Evolutionary conservation across 177 flowering plant genomes (phyloP).

Genomic region (Vitis hybrid): DNA sequence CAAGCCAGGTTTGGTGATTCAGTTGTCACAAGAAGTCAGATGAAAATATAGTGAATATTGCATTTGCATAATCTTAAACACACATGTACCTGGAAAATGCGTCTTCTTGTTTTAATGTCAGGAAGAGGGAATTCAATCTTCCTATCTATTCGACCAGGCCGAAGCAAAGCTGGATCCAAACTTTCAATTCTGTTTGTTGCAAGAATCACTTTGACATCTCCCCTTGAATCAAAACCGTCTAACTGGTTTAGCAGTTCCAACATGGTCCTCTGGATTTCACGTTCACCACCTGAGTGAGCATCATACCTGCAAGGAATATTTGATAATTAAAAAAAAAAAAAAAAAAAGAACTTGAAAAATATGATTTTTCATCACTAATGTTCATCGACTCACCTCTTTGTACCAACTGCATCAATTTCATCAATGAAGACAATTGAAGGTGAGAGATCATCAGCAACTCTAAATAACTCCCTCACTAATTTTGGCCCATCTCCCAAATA

Average conservation of each 20-base stretch:
- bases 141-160: constrained; percentile 51
- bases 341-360: not conserved
- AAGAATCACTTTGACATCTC: constrained; percentile 53
- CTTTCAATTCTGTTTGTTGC: constrained; percentile 54
- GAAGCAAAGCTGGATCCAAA: constrained; percentile 52
- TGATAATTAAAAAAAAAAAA: not conserved
- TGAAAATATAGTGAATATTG: not conserved
- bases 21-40: not conserved
- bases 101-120: constrained; percentile 47
- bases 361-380: not conserved
- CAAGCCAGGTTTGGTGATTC: not conserved
- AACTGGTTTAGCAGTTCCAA: constrained; percentile 50
- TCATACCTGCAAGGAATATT: constrained; percentile 32
- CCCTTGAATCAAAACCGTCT: constrained; percentile 65
- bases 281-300: constrained; percentile 57
- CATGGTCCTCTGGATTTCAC: constrained; percentile 61
- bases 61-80: not conserved
- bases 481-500: constrained; percentile 87
- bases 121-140: constrained; percentile 54
- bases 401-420: constrained; percentile 71
- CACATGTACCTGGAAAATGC: constrained; percentile 41
- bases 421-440: constrained; percentile 86
- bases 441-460: constrained; percentile 77
- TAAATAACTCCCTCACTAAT: constrained; percentile 60
- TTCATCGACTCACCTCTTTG: constrained; percentile 42